Evolutionary conservation across 345 rosid species (phyloP).

Genomic region (Citrus unshiu): DNA sequence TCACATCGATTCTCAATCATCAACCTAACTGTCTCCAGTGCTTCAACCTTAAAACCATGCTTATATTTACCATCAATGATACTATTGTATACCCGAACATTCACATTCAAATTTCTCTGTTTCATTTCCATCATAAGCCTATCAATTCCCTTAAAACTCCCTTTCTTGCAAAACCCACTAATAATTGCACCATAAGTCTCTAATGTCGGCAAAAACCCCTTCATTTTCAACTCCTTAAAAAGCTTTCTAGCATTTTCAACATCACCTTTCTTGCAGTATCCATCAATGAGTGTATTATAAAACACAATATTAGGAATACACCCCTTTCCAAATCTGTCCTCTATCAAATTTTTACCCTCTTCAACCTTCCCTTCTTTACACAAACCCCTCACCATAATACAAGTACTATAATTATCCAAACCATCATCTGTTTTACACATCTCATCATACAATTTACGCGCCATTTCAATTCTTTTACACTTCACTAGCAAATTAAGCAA

Average conservation of each 20-base stretch:
- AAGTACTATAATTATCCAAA: constrained; percentile 65
- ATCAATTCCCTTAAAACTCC: constrained; percentile 51
- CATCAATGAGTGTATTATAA: constrained; percentile 72
- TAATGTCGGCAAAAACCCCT: constrained; percentile 66
- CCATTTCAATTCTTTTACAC: constrained; percentile 32
- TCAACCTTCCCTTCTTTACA: constrained; percentile 69
- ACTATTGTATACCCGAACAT: constrained; percentile 45
- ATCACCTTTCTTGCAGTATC: constrained; percentile 53
- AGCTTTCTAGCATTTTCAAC: constrained; percentile 40
- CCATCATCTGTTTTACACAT: constrained; percentile 52
- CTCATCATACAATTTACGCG: constrained; percentile 56
- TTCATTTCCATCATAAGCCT: constrained; percentile 63
- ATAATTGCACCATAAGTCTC: constrained; percentile 65
- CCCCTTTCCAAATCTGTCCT: constrained; percentile 68
- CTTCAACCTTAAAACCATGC: constrained; percentile 41
- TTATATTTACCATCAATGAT: constrained; percentile 54
- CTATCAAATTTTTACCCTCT: constrained; percentile 61
- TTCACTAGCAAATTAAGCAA: constrained; percentile 49
- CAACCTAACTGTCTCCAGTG: constrained; percentile 40
- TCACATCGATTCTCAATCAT: constrained; percentile 50
- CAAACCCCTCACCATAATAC: constrained; percentile 63
- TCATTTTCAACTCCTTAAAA: constrained; percentile 55
- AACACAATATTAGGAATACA: constrained; percentile 79
- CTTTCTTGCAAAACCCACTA: constrained; percentile 56
- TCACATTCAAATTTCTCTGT: constrained; percentile 47